Evolutionary conservation across 2,329 filamentous ascomycete genomes (phyloP), one percentile per base, ranked within the genome.

Genomic region (Beauveria australis): DNA sequence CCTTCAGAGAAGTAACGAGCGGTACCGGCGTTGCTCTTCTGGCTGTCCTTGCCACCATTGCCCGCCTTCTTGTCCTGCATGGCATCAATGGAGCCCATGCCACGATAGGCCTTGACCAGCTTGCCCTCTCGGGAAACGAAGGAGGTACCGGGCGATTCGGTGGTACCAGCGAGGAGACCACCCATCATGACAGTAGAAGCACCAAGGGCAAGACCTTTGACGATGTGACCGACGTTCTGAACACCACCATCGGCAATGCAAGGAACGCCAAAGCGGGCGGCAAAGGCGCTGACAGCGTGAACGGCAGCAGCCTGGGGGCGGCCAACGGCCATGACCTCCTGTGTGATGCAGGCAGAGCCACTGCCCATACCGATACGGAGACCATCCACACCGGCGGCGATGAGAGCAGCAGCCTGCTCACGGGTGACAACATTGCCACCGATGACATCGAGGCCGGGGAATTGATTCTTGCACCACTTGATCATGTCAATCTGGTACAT

Each of bases 11-110:
- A 99, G 81, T 99, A 99, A 64, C 94, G 88, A 49, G 94, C 94
- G 64, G 95, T 97, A 71, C 94, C 94, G 60, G 94, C 94, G 73
- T 97, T 99, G 76, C 87, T 88, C 78, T 88, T 84, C 75, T 89
- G 86, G 75, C 81, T 85, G 72, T 92, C 85, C 75, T 86, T 89
- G 70, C 80, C 78, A 66, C 88, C 89, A 62, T 76, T 81, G 60
- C 89, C 91, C 12, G 92, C 92, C 82, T 96, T 96, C 85, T 94
- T 96, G 79, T 97, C 93, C 79, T 97, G 92, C 94, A 99, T 99
- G 67, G 94, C 94, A 70, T 97, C 94, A 73, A 99, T 99, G 76
- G 88, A 92, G 67, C 94, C 94, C 94, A 99, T 99, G 63, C 94
- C 94, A 76, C 94, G 90, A 83, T 99, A 99, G 46, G 94, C 92